Percentiles rank a stretch among this genome's conserved stretches.
These are phyloP conservation scores for Sphaerulina vaccinii DNA, from an alignment of 2,329 filamentous ascomycete species.

Conservation along the genomic window DNA sequence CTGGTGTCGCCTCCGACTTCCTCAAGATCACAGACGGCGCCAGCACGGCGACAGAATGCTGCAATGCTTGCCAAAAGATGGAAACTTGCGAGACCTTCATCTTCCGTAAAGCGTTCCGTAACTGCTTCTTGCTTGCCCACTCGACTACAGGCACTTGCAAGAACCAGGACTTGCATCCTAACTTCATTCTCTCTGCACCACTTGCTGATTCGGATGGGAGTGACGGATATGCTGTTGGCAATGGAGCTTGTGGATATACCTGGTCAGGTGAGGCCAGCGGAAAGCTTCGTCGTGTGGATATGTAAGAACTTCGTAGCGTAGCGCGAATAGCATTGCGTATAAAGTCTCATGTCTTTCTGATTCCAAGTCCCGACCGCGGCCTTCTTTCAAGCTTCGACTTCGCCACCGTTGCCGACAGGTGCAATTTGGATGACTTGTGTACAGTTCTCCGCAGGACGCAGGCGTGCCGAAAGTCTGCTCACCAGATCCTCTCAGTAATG, in stretches of 20 bases:
- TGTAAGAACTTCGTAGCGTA: neutral
- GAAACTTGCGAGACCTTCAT: constrained; percentile 16
- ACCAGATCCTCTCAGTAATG: too few relatives aligned
- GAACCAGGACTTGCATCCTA: constrained; percentile 12
- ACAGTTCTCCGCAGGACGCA: too few relatives aligned
- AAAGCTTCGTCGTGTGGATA: constrained; percentile 6
- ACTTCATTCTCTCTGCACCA: constrained; percentile 14
- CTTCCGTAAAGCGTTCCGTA: constrained; percentile 11
- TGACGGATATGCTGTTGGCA: constrained; percentile 14
- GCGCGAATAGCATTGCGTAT: neutral
- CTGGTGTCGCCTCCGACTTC: constrained; percentile 13
- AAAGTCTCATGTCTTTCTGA: too few relatives aligned
- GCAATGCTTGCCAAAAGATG: constrained; percentile 15
- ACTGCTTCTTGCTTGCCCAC: constrained; percentile 19
- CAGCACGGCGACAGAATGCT: constrained; percentile 10
- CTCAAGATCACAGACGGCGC: constrained; percentile 13
- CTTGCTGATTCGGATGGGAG: neutral
- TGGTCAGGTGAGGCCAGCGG: constrained; percentile 10
- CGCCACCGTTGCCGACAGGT: too few relatives aligned
- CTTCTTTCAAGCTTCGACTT: too few relatives aligned
- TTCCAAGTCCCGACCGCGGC: too few relatives aligned
- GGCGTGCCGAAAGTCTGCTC: too few relatives aligned
- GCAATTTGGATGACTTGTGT: too few relatives aligned
- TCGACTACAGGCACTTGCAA: constrained; percentile 2
- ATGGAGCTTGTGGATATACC: constrained; percentile 15